Conservation (phyloP, 202 grass and related monocot species). For the Setaria viridis region DNA sequence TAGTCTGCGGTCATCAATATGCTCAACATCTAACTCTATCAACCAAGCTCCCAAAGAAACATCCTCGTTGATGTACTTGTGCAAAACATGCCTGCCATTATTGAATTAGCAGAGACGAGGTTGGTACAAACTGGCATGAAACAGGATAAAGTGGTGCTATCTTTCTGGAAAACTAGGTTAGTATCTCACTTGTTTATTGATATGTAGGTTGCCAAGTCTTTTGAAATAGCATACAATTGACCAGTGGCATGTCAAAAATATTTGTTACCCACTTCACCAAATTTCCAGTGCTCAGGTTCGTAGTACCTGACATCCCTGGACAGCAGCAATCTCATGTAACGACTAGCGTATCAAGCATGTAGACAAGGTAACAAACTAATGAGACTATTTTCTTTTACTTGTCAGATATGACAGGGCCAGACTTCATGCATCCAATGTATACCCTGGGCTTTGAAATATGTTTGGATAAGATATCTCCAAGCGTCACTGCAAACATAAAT, state of each 20-base stretch:
- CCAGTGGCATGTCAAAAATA: conserved; percentile 94
- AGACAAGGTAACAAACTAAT: too few species aligned
- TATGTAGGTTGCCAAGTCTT: conserved; percentile 87
- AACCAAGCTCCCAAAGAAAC: conserved; percentile 90
- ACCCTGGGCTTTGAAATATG: conserved; percentile 72
- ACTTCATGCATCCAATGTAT: conserved; percentile 99
- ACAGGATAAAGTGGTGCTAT: not conserved
- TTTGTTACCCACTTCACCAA: conserved; percentile 79
- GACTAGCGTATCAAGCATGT: not conserved
- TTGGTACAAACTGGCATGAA: not conserved
- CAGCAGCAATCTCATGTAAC: conserved; percentile 12
- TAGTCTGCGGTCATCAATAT: conserved; percentile 85
- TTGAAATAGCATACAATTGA: conserved; percentile 89
- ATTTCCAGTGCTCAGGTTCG: conserved; percentile 97
- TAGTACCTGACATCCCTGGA: conserved; percentile 78
- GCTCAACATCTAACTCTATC: conserved; percentile 83
- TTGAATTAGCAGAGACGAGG: too few species aligned
- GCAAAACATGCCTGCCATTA: too few species aligned
- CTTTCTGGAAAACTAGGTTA: conserved; percentile 2
- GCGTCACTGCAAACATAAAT: conserved; percentile 62
- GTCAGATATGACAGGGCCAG: conserved; percentile 74
- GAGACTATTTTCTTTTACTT: not conserved
- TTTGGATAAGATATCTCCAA: conserved; percentile 79
- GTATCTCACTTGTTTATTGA: conserved; percentile 80
- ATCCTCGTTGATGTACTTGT: conserved; percentile 32